Percentiles rank a stretch among this genome's conserved stretches.
Evolutionary conservation across 805 yeast species (phyloP).

Genomic region (Candida bentonensis): DNA sequence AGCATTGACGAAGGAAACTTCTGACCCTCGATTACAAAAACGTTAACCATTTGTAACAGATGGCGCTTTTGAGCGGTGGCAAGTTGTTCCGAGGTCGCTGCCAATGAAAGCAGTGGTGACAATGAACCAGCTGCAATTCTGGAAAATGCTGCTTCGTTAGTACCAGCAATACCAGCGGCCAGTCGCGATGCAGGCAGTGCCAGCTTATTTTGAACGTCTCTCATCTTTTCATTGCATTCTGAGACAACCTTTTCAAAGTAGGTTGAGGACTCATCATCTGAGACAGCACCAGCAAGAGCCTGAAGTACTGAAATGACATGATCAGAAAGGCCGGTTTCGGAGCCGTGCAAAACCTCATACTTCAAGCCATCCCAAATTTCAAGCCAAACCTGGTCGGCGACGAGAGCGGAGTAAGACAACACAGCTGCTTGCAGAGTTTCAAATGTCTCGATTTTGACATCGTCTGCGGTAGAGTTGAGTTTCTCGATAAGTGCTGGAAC

Average conservation of each 20-base stretch:
- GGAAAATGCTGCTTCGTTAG: conserved; percentile 34
- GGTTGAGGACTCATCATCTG: conserved; percentile 25
- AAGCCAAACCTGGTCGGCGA: conserved; percentile 48
- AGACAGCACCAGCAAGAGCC: conserved; percentile 24
- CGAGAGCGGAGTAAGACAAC: conserved; percentile 32
- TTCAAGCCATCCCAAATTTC: conserved; percentile 80
- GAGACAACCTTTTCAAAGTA: conserved; percentile 14
- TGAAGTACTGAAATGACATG: conserved; percentile 32
- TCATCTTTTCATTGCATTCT: conserved; percentile 38
- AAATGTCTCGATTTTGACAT: conserved; percentile 55
- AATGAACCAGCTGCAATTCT: conserved; percentile 17
- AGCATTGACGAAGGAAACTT: neutral
- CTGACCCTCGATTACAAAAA: neutral
- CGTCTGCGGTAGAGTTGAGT: conserved; percentile 13
- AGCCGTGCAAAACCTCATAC: conserved; percentile 76
- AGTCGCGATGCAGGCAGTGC: conserved; percentile 49
- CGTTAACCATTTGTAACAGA: neutral
- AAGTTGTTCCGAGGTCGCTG: neutral
- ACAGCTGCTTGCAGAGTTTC: conserved; percentile 46
- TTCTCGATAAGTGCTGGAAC: conserved; percentile 35
- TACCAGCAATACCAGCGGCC: conserved; percentile 39
- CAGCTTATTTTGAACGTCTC: conserved; percentile 35
- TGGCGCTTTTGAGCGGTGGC: neutral
- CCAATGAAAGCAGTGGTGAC: conserved; percentile 16
- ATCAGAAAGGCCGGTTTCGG: conserved; percentile 28